These are phyloP conservation scores for Colletotrichum agaves DNA, from an alignment of 2,329 filamentous ascomycete genomes.

Conservation along the genomic window DNA sequence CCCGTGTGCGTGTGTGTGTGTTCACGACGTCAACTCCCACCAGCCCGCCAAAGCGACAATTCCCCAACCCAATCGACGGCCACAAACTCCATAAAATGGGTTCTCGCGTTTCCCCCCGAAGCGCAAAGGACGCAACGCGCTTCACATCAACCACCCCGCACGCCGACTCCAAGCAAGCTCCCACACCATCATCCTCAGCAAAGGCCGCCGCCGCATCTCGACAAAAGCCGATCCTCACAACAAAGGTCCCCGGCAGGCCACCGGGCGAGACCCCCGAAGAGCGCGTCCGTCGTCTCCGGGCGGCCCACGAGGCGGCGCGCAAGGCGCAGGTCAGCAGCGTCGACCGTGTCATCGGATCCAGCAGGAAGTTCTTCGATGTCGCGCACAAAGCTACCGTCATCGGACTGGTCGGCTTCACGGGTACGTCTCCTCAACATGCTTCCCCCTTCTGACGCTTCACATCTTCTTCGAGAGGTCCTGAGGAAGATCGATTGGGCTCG, in stretches of 20 bases:
- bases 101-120: slow-evolving; percentile 66
- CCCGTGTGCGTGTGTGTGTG: too few species aligned
- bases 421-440: slow-evolving; percentile 47
- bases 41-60: not conserved
- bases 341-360: slow-evolving; percentile 60
- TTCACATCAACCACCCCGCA: slow-evolving; percentile 68
- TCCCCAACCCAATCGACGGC: not conserved
- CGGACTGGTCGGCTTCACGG: slow-evolving; percentile 66
- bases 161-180: slow-evolving; percentile 69
- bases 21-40: not conserved
- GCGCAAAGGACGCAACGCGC: slow-evolving; percentile 82
- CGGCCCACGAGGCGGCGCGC: slow-evolving; percentile 74
- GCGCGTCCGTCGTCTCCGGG: slow-evolving; percentile 74
- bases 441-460: not conserved
- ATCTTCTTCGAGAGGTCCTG: not conserved
- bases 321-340: slow-evolving; percentile 65
- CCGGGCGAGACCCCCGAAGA: slow-evolving; percentile 73
- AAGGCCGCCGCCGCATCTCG: slow-evolving; percentile 38
- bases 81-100: slow-evolving; percentile 47
- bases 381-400: slow-evolving; percentile 66
- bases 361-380: slow-evolving; percentile 63
- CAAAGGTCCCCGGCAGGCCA: slow-evolving; percentile 39
- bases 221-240: slow-evolving; percentile 20
- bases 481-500: not conserved
- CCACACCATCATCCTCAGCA: slow-evolving; percentile 44